Base-by-base conservation (phyloP, 805 yeast species). In the Kodamaea neixiangensis region DNA sequence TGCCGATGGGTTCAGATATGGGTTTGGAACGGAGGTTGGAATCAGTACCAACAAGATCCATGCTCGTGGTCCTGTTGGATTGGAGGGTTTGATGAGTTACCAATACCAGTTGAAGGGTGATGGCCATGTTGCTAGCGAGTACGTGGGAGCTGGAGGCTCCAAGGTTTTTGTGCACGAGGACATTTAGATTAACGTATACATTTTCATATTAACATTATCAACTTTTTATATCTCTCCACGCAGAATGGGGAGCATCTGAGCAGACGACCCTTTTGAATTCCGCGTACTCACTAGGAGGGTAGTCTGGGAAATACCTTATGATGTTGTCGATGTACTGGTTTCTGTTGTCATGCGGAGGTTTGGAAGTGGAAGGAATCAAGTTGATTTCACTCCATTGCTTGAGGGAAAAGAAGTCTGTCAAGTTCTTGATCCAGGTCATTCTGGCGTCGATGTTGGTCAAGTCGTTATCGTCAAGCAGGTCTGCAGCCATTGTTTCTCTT, bases 21-120 rank as follows among this genome's bases (percentile, higher is more conserved):
- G 99, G 0, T 94, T 96, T 66, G 99, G 99, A 48, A 87, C 99
- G 5, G 99, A 94, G 69, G 99, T 94, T 14, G 99, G 99, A 33
- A 93, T 94, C 53, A 87, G 96, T 45, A 94, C 99, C 42, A 92
- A 93, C 65, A 94, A 94, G 68, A 90, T 94, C 55, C 99, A 94
- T 66, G 97, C 99, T 7, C 81, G 99, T 62, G 99, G 99, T 1
- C 99, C 99, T 13, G 98, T 94, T 31, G 99, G 99, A 2, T 77
- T 94, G 29, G 99, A 94, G 65, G 99, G 99, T 1, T 77, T 94
- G 58, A 96, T 93, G 66, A 89, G 96, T 60, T 94, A 94, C 69
- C 98, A 94, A 70, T 94, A 94, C 67, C 94, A 90, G 66, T 72
- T 94, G 54, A 81, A 87, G 69, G 99, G 99, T 40, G 76, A 82